Conservation (phyloP, 306 rosid genomes). For the Lotus japonicus region DNA sequence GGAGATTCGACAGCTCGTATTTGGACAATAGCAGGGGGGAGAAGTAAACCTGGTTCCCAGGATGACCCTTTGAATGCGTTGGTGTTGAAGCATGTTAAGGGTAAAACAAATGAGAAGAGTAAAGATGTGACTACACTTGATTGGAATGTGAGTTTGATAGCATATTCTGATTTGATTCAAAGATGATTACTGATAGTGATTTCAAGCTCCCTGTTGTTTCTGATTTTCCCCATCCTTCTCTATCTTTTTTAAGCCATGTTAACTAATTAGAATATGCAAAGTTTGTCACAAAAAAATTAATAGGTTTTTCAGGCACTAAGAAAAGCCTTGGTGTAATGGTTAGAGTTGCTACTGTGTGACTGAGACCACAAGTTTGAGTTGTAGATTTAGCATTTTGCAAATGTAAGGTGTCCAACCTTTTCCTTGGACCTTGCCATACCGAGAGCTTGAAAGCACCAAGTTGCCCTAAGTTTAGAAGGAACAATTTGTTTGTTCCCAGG, state of each 20-base stretch:
- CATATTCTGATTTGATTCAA: conserved; percentile 11
- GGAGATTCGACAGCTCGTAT: conserved; percentile 98
- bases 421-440: too few relatives aligned
- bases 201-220: neutral
- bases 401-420: too few relatives aligned
- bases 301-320: too few relatives aligned
- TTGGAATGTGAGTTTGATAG: conserved; percentile 82
- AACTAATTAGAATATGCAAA: neutral
- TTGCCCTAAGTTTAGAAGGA: neutral
- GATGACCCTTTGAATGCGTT: conserved; percentile 45
- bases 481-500: neutral
- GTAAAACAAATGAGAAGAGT: conserved; percentile 69
- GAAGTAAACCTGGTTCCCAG: conserved; percentile 43
- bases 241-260: neutral
- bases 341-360: too few relatives aligned
- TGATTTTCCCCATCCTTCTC: neutral
- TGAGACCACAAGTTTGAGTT: too few relatives aligned
- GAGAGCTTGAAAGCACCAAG: too few relatives aligned
- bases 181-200: neutral
- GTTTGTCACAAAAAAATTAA: neutral
- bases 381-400: too few relatives aligned
- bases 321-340: too few relatives aligned
- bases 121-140: conserved; percentile 95
- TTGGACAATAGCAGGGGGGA: conserved; percentile 72
- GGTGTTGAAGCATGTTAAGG: conserved; percentile 89